These are phyloP conservation scores for Saccharomyces pastorianus DNA, from an alignment of 1,139 yeast genomes.

Conservation along the genomic window DNA sequence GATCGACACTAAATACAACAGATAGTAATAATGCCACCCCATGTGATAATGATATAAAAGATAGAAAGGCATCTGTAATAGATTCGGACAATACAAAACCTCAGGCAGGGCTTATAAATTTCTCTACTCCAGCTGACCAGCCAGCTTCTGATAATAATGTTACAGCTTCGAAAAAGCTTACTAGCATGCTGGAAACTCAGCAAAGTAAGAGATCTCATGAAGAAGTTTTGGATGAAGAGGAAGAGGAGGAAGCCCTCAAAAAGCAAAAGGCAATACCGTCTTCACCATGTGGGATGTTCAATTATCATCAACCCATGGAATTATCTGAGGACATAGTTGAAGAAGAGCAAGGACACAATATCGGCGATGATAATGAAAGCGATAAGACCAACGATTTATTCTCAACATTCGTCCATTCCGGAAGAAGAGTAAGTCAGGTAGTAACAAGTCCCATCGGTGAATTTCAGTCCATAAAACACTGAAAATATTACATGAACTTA, in stretches of 20 bases:
- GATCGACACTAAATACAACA: background rate
- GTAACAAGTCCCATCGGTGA: background rate
- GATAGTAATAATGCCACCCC: background rate
- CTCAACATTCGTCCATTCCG: constrained; percentile 8
- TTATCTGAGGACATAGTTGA: constrained; percentile 6
- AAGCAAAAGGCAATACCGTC: constrained; percentile 28
- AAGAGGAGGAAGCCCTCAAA: constrained; percentile 11
- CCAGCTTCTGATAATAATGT: background rate
- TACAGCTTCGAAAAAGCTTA: background rate
- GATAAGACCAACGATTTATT: constrained; percentile 11
- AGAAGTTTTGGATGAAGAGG: constrained; percentile 9
- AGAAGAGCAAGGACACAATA: background rate
- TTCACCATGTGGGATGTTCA: constrained; percentile 29
- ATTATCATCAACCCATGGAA: constrained; percentile 12
- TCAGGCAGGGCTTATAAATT: background rate
- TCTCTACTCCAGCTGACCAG: background rate
- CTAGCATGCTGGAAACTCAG: background rate
- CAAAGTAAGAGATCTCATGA: constrained; percentile 1
- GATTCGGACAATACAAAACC: background rate
- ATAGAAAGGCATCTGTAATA: background rate
- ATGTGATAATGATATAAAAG: constrained; percentile 1
- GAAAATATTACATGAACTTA: background rate
- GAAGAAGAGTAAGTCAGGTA: background rate
- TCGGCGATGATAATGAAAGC: background rate
- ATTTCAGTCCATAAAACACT: background rate